These are phyloP conservation scores for Glutinoglossum americanum DNA, from an alignment of 495 filamentous ascomycete genomes.

Conservation along the genomic window DNA sequence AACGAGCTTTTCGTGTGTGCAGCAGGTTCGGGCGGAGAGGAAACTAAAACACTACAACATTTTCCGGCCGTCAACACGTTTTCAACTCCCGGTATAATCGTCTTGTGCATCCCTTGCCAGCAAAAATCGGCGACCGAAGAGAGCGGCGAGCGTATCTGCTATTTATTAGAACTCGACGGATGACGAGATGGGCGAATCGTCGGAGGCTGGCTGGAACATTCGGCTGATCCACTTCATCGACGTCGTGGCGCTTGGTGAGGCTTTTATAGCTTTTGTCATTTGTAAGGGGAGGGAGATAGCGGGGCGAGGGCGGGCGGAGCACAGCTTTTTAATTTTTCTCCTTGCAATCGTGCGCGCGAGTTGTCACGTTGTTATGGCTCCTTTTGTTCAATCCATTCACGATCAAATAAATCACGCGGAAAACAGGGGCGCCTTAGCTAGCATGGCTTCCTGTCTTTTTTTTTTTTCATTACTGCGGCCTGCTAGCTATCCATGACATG, in stretches of 20 bases:
- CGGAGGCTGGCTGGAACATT: neutral
- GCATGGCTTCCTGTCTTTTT: neutral
- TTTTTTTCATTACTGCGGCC: neutral
- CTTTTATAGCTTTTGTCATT: slow-evolving; percentile 1
- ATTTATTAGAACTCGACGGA: slow-evolving; percentile 2
- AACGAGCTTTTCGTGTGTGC: slow-evolving; percentile 53
- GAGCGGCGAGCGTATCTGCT: slow-evolving; percentile 1
- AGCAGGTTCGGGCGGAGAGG: slow-evolving; percentile 97
- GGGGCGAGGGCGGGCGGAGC: neutral
- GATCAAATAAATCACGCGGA: slow-evolving; percentile 2
- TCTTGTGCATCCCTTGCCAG: neutral
- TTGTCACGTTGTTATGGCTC: slow-evolving; percentile 1
- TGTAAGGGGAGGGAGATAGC: neutral
- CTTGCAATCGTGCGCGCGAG: neutral
- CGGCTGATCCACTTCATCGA: slow-evolving; percentile 1
- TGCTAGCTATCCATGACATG: neutral
- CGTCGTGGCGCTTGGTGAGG: neutral
- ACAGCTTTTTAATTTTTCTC: neutral
- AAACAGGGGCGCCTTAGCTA: neutral
- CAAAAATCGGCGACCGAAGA: neutral
- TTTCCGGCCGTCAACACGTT: slow-evolving; percentile 1
- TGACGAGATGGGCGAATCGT: neutral
- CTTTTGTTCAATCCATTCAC: slow-evolving; percentile 3
- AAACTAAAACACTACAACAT: slow-evolving; percentile 19
- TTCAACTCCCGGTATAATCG: slow-evolving; percentile 1